Percentiles rank a stretch among this genome's conserved stretches.
Conservation (phyloP, 2,329 filamentous ascomycete species). For the Arthrobotrys sphaeroides region DNA sequence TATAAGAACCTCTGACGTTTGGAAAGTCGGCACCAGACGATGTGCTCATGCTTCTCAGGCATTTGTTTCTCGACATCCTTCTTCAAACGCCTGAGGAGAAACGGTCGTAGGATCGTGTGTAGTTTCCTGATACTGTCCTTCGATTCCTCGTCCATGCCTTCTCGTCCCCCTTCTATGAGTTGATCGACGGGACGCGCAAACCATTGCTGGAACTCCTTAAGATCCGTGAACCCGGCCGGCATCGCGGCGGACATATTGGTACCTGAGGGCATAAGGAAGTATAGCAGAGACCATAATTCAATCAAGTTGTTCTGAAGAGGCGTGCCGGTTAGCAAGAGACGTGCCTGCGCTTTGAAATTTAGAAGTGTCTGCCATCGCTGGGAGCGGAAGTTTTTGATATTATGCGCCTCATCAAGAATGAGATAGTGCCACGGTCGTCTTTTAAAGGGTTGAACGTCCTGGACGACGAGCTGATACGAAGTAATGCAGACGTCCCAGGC, state of each 20-base stretch:
- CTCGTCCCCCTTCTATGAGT: conserved; percentile 91
- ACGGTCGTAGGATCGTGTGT: conserved; percentile 91
- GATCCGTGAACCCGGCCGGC: conserved; percentile 78
- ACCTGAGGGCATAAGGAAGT: conserved; percentile 93
- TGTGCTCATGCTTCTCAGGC: conserved; percentile 96
- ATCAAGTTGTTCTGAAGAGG: conserved; percentile 96
- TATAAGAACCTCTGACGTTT: conserved; percentile 96
- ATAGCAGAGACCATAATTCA: conserved; percentile 94
- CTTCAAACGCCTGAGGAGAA: conserved; percentile 88
- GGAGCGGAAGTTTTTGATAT: conserved; percentile 99
- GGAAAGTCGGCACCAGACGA: conserved; percentile 92
- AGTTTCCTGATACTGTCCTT: conserved; percentile 90
- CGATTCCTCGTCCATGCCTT: conserved; percentile 93
- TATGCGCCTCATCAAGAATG: conserved; percentile 97
- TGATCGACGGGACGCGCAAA: conserved; percentile 95
- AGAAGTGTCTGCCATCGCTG: conserved; percentile 95
- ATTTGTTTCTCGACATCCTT: conserved; percentile 99
- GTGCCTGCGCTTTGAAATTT: conserved; percentile 87
- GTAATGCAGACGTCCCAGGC: conserved; percentile 98
- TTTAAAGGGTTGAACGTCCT: conserved; percentile 93
- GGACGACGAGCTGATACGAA: conserved; percentile 93
- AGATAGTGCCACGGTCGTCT: conserved; percentile 95
- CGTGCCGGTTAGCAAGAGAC: conserved; percentile 89
- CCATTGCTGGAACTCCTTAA: conserved; percentile 96
- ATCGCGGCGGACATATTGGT: conserved; percentile 56